Percentiles rank a stretch among this genome's conserved stretches.
These are phyloP conservation scores for Catunica adiposa DNA, from an alignment of 2,329 filamentous ascomycete species.

Conservation along the genomic window DNA sequence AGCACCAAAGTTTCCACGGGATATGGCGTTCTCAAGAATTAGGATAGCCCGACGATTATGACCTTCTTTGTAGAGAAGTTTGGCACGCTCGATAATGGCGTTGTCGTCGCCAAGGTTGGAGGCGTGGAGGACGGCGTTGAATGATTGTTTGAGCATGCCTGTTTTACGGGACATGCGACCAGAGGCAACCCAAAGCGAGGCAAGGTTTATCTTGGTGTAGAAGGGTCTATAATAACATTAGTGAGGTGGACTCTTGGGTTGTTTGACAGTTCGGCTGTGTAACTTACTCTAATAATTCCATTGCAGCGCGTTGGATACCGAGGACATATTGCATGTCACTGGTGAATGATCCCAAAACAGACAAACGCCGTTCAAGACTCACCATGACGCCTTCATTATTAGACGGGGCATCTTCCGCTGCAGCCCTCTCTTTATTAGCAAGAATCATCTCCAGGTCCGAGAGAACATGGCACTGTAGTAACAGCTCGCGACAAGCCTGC, in stretches of 20 bases:
- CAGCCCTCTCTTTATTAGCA: slow-evolving; percentile 17
- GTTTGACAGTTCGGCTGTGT: neutral
- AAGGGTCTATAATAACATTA: slow-evolving; percentile 10
- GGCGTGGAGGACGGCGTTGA: slow-evolving; percentile 84
- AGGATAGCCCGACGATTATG: slow-evolving; percentile 92
- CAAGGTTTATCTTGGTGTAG: slow-evolving; percentile 50
- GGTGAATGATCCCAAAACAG: slow-evolving; percentile 73
- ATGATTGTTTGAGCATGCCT: slow-evolving; percentile 69
- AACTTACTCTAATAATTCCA: slow-evolving; percentile 57
- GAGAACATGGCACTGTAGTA: slow-evolving; percentile 74
- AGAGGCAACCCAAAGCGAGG: slow-evolving; percentile 69
- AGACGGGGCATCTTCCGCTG: neutral
- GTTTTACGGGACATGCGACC: slow-evolving; percentile 76
- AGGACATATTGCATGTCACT: slow-evolving; percentile 89
- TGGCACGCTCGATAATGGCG: slow-evolving; percentile 85
- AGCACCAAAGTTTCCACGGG: slow-evolving; percentile 1
- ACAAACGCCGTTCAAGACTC: slow-evolving; percentile 59
- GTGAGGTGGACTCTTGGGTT: neutral
- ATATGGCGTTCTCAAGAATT: slow-evolving; percentile 69
- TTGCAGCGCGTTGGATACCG: slow-evolving; percentile 68
- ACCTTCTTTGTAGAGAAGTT: slow-evolving; percentile 82
- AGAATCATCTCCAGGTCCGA: slow-evolving; percentile 73
- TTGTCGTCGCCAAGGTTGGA: slow-evolving; percentile 69
- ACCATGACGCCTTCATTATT: slow-evolving; percentile 24
- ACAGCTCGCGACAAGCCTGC: slow-evolving; percentile 65